Percentiles rank a stretch among this genome's conserved stretches.
Evolutionary conservation across 2,329 filamentous ascomycete genomes (phyloP).

Genomic region (Calonectria multiphialidica): DNA sequence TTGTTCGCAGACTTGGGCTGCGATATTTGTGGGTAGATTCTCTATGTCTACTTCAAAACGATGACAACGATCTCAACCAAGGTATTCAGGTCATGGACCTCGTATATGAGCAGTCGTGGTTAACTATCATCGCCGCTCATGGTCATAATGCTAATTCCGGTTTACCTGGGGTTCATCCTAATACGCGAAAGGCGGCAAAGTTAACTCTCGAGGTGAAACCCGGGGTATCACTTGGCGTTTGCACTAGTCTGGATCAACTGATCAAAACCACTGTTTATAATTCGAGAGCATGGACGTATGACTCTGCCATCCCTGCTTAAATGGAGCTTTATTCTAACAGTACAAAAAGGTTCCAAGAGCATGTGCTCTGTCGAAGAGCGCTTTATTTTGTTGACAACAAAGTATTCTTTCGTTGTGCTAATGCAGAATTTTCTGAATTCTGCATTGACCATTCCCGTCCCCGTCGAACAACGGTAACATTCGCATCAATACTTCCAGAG

Average conservation of each 20-base stretch:
- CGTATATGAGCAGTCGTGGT: conserved; percentile 23
- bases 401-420: conserved; percentile 22
- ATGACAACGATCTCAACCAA: not conserved
- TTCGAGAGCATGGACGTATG: conserved; percentile 28
- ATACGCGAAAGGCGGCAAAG: not conserved
- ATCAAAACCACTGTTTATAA: not conserved
- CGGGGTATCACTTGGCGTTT: conserved; percentile 1
- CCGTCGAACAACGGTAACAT: not conserved
- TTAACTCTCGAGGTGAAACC: not conserved
- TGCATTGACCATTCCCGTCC: not conserved
- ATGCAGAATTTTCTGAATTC: not conserved
- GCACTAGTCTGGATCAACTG: not conserved
- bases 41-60: not conserved
- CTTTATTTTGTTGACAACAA: conserved; percentile 17
- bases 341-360: conserved; percentile 28
- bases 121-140: conserved; percentile 23
- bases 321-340: too few species aligned
- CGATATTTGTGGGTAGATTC: conserved; percentile 11
- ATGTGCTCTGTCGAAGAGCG: not conserved
- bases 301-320: too few species aligned
- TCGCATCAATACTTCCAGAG: not conserved
- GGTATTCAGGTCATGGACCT: conserved; percentile 24
- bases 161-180: not conserved
- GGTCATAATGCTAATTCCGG: conserved; percentile 22
- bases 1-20: not conserved